Conservation (phyloP, 169 alveolate genomes). For the Babesia divergens region DNA sequence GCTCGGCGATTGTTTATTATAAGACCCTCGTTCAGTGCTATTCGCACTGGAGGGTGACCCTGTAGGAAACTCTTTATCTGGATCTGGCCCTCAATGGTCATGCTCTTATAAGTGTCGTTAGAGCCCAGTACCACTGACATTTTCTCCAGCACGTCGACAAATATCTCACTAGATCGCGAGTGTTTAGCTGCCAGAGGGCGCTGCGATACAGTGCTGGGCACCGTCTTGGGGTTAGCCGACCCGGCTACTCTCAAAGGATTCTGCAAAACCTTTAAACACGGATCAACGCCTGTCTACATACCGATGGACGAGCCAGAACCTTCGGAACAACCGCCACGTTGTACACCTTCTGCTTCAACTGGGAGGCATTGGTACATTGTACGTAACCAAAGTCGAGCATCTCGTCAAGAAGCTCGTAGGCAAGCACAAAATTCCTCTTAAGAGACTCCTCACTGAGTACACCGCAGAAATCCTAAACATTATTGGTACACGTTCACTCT, state of each 20-base stretch:
- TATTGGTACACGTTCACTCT: background rate
- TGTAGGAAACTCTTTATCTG: conserved; percentile 86
- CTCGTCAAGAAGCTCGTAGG: conserved; percentile 96
- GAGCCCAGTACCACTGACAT: conserved; percentile 83
- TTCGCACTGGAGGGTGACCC: conserved; percentile 84
- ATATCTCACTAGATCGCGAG: conserved; percentile 55
- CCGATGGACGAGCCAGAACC: background rate
- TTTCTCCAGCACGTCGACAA: conserved; percentile 69
- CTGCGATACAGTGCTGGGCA: conserved; percentile 79
- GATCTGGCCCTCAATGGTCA: conserved; percentile 91
- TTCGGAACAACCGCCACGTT: conserved; percentile 38
- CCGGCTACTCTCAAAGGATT: background rate
- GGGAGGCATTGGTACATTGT: conserved; percentile 90
- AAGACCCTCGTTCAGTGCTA: conserved; percentile 85
- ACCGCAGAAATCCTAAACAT: conserved; percentile 92
- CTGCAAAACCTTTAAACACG: background rate
- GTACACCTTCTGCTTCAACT: conserved; percentile 81
- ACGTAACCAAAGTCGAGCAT: conserved; percentile 94
- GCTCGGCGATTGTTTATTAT: conserved; percentile 13
- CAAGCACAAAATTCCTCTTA: conserved; percentile 91
- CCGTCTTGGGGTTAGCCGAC: conserved; percentile 61
- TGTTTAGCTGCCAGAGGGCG: conserved; percentile 69
- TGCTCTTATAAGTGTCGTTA: conserved; percentile 82
- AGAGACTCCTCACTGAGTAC: conserved; percentile 95
- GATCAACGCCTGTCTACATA: background rate